A percentile compares a stretch with the other conserved stretches of the same genome.
These are phyloP conservation scores for Nicotiana noctiflora DNA, from an alignment of 257 asterid genomes.

Conservation along the genomic window DNA sequence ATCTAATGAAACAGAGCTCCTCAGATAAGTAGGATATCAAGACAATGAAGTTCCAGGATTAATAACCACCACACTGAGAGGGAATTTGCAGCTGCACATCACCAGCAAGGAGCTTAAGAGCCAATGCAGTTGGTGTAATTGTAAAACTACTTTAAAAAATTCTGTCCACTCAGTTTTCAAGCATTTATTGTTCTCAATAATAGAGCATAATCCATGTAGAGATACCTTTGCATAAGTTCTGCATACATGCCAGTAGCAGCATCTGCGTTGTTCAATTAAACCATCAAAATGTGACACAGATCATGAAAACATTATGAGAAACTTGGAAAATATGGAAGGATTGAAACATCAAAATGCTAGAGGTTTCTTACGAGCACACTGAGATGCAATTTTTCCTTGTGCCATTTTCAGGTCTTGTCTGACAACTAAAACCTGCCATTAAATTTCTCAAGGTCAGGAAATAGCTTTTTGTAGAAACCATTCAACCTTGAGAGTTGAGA, in stretches of 20 bases:
- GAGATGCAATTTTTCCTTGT: constrained; percentile 89
- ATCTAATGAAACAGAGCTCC: neutral
- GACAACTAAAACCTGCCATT: constrained; percentile 79
- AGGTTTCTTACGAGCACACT: constrained; percentile 85
- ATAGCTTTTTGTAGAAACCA: neutral
- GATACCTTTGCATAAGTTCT: constrained; percentile 79
- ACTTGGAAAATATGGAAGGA: neutral
- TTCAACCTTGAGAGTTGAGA: neutral
- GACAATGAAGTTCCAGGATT: neutral
- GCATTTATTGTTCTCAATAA: constrained; percentile 8
- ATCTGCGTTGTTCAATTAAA: constrained; percentile 47
- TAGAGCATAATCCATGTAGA: neutral
- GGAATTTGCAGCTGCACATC: neutral
- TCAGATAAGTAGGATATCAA: neutral
- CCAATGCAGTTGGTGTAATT: neutral
- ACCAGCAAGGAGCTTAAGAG: neutral
- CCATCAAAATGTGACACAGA: neutral
- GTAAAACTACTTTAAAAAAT: neutral
- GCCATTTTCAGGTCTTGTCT: constrained; percentile 98
- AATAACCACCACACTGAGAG: neutral
- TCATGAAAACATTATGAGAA: neutral
- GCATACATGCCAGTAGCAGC: constrained; percentile 96
- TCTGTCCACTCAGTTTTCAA: constrained; percentile 2
- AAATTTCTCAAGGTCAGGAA: constrained; percentile 12
- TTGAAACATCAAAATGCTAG: constrained; percentile 8